Conservation (phyloP, 306 rosid genomes). For the Crotalaria pallida region DNA sequence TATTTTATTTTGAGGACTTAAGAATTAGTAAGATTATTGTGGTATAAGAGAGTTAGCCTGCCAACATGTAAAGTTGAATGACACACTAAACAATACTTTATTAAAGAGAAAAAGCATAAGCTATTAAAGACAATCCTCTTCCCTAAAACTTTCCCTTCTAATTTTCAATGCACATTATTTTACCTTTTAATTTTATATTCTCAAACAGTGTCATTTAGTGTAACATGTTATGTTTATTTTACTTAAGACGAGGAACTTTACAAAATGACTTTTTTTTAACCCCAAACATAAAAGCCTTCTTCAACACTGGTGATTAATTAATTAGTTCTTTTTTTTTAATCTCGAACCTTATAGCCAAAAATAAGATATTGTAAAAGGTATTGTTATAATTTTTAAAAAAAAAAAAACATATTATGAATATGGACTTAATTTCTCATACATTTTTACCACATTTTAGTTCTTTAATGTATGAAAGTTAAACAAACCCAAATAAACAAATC, state of each 20-base stretch:
- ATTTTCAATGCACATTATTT: background rate
- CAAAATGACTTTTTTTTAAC: background rate
- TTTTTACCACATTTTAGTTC: no score
- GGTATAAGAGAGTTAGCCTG: background rate
- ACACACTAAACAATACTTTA: background rate
- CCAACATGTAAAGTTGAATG: background rate
- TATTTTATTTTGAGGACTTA: background rate
- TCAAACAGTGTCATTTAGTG: background rate
- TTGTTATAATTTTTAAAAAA: no score
- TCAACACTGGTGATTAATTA: background rate
- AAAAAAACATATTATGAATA: no score
- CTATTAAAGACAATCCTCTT: background rate
- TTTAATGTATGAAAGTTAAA: no score
- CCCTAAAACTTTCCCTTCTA: background rate
- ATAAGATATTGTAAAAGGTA: no score
- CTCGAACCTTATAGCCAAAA: no score
- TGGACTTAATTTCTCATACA: no score
- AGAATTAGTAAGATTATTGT: background rate
- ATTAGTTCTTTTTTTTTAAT: no score
- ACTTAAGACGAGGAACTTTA: background rate
- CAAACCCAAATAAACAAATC: no score
- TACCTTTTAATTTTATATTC: background rate
- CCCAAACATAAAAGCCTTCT: background rate
- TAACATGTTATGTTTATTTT: background rate
- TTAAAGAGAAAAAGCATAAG: background rate